Conservation (phyloP, 495 filamentous ascomycete species). For the Aspergillus nanangensis region DNA sequence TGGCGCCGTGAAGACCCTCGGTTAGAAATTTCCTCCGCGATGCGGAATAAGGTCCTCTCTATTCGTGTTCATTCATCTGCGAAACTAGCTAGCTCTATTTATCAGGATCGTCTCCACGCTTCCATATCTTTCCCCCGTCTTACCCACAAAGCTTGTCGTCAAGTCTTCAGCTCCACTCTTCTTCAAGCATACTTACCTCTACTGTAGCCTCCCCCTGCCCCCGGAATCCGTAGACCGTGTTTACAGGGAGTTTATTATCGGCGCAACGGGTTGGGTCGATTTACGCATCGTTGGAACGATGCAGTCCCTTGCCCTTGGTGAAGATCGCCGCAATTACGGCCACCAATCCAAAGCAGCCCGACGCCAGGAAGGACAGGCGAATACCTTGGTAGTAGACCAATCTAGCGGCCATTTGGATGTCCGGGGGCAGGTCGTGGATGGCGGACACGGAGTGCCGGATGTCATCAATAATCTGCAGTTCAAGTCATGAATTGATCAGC, state of each 20-base stretch:
- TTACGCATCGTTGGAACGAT: neutral
- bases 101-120: no score
- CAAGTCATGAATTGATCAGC: conserved; percentile 17
- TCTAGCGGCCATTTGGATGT: conserved; percentile 55
- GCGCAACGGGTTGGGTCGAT: neutral
- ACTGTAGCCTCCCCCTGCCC: no score
- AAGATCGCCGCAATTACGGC: conserved; percentile 49
- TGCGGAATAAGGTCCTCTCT: neutral
- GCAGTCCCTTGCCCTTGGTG: conserved; percentile 42
- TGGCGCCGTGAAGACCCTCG: neutral
- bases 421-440: conserved; percentile 48
- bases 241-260: no score
- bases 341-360: conserved; percentile 44
- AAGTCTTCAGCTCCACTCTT: no score
- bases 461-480: conserved; percentile 49
- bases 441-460: conserved; percentile 59
- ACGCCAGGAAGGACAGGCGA: conserved; percentile 49
- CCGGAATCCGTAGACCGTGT: no score
- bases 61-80: no score
- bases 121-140: no score
- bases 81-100: no score
- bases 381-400: conserved; percentile 58
- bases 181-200: no score
- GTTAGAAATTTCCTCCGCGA: neutral
- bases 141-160: no score